Evolutionary conservation across 2,329 filamentous ascomycete species (phyloP).

Genomic region (Venturia effusa): DNA sequence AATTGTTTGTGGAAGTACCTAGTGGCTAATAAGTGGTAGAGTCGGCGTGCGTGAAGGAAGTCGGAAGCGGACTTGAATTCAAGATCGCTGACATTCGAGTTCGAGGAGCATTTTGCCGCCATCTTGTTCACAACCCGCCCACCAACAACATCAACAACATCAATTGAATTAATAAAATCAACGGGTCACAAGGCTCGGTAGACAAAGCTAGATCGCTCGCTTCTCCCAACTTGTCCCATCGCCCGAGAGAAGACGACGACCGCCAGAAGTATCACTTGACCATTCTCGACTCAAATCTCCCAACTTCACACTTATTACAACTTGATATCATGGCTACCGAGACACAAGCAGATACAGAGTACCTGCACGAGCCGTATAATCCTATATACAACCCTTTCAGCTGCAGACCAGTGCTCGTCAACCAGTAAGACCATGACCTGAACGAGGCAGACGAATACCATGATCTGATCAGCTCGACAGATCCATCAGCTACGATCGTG

Average conservation of each 20-base stretch:
- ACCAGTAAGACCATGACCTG: slow-evolving; percentile 22
- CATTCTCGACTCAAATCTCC: not conserved
- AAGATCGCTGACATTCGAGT: not conserved
- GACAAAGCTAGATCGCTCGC: too few relatives aligned
- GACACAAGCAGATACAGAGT: not conserved
- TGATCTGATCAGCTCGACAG: slow-evolving; percentile 16
- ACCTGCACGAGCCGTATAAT: slow-evolving; percentile 29
- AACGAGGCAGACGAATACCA: not conserved
- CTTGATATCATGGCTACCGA: not conserved
- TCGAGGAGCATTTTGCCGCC: too few relatives aligned
- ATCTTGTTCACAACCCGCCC: too few relatives aligned
- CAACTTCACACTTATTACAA: not conserved
- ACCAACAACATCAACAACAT: too few relatives aligned
- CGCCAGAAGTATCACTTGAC: too few relatives aligned
- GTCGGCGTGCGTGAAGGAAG: too few relatives aligned
- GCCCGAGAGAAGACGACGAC: not conserved
- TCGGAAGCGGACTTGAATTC: not conserved
- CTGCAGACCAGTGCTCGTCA: slow-evolving; percentile 35
- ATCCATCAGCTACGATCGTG: slow-evolving; percentile 30
- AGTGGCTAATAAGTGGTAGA: too few relatives aligned
- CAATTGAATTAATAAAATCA: too few relatives aligned
- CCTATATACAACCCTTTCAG: slow-evolving; percentile 42
- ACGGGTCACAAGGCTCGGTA: too few relatives aligned
- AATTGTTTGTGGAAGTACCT: not conserved
- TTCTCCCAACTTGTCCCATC: too few relatives aligned